phyloP scores from a whole-genome alignment of 2,329 filamentous ascomycete species.

The Hypoxylon sp. region DNA sequence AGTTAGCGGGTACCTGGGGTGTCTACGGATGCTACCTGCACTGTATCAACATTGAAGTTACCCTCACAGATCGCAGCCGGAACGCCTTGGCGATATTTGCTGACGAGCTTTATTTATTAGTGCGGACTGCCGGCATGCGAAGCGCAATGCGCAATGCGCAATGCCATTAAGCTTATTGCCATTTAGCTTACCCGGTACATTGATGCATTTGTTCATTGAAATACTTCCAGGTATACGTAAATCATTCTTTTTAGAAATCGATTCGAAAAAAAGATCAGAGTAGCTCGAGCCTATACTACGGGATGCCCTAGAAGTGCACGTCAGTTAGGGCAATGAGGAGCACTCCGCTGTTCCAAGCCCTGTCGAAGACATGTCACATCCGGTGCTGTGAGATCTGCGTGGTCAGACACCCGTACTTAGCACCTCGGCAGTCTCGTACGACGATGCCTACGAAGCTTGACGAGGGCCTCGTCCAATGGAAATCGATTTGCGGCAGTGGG shows the following conservation, averaged over 20 bases:
- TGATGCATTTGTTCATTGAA: not conserved
- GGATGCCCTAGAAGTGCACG: not conserved
- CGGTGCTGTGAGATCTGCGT: conserved; percentile 29
- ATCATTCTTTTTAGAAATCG: not conserved
- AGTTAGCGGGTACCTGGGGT: conserved; percentile 3
- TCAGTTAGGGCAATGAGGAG: conserved; percentile 14
- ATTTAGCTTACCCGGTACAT: not conserved
- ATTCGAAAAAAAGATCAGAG: not conserved
- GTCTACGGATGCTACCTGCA: not conserved
- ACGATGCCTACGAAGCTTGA: conserved; percentile 36
- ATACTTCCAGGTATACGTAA: not conserved
- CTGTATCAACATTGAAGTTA: not conserved
- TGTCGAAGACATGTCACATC: conserved; percentile 18
- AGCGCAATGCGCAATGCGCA: no score
- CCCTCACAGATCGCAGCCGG: not conserved
- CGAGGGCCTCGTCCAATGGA: conserved; percentile 31
- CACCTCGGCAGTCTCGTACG: conserved; percentile 30
- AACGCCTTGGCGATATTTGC: conserved; percentile 1
- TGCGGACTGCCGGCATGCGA: not conserved
- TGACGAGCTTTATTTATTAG: not conserved
- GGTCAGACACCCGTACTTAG: conserved; percentile 24
- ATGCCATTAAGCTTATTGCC: conserved; percentile 24
- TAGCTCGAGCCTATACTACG: not conserved
- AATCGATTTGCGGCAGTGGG: conserved; percentile 25
- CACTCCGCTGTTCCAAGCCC: conserved; percentile 14